Evolutionary conservation across 768 basidiomycete genomes (phyloP), one percentile per base, ranked within the genome.

Genomic region (Serendipita sp.): DNA sequence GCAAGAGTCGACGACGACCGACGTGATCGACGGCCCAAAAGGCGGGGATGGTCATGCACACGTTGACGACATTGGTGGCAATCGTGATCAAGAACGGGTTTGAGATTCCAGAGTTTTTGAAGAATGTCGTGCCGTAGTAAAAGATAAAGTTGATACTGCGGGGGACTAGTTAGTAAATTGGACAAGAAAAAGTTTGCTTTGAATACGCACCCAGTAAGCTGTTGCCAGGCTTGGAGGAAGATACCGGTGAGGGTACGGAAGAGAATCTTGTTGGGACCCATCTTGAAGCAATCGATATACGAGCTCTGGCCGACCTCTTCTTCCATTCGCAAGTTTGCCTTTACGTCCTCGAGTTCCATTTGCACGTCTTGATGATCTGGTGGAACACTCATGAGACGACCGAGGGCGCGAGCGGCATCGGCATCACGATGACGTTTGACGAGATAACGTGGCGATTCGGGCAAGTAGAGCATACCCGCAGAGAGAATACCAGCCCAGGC

Each of bases 161-260:
- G 34, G 56, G 41, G 2, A 1, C 24, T 24, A 41, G 13, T 7
- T 41, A 7, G 41, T 41, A 41, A 41, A 7, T 7, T 41, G 41
- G 13, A 13, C 13, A 41, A 41, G 41, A 13, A 58, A 28, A 24
- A 5, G 15, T 45, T 69, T 63, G 24, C 69, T 74, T 18, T 5
- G 32, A 34, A 2, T 8, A 18, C 18, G 18, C 32, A 53, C 18
- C 56, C 88, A 24, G 89, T 92, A 73, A 89, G 81, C 74, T 90
- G 87, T 74, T 89, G 86, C 79, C 79, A 79, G 68, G 78, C 81
- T 71, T 94, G 91, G 68, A 93, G 78, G 72, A 84, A 83, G 69
- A 89, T 88, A 70, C 92, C 92, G 41, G 87, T 85, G 72, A 86
- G 77, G 18, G 88, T 91, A 67, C 89, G 84, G 71, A 86, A 82